A percentile compares a stretch with the other conserved stretches of the same genome.
These are phyloP conservation scores for Alopecurus myosuroides DNA, from an alignment of 176 grass and related monocot genomes.

Conservation along the genomic window DNA sequence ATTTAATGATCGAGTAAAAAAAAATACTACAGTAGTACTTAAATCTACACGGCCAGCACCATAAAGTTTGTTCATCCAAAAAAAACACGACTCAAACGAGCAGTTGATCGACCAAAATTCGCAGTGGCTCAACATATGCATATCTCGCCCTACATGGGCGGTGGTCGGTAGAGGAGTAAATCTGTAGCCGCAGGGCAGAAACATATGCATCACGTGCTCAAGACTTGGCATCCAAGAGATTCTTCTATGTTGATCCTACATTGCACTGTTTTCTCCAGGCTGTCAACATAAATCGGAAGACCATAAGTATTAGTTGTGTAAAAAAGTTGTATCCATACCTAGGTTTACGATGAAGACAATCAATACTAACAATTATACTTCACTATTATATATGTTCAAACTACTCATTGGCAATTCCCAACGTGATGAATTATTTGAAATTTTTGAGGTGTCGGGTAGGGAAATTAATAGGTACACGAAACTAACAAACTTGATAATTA, in stretches of 20 bases:
- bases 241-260: neutral
- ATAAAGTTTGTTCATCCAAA: no score
- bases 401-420: no score
- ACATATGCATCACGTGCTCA: neutral
- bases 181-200: neutral
- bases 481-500: neutral
- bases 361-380: neutral
- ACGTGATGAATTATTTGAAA: neutral
- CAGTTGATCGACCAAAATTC: no score
- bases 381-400: no score
- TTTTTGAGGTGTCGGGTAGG: no score
- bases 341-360: neutral
- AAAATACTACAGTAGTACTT: no score
- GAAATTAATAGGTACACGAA: neutral
- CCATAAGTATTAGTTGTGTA: neutral
- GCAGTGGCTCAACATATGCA: no score
- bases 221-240: neutral
- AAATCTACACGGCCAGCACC: no score
- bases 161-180: no score
- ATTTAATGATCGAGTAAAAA: no score
- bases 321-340: neutral
- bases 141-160: no score
- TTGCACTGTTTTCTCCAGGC: neutral
- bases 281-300: neutral
- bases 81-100: no score